Conservation (phyloP, 2,329 filamentous ascomycete genomes). For the Alternaria dauci region DNA sequence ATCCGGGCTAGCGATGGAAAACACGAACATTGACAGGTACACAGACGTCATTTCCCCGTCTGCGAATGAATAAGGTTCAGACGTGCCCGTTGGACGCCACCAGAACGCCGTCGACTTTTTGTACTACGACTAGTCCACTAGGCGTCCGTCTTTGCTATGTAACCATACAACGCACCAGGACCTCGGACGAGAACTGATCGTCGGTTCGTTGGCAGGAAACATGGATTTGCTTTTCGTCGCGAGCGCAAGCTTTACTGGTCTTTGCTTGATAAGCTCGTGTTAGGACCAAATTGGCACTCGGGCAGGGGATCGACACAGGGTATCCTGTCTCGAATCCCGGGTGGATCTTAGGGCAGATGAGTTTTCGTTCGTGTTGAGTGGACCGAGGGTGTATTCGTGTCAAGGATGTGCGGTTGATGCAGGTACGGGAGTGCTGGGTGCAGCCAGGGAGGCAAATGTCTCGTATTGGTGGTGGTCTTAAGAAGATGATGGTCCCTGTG, state of each 20-base stretch:
- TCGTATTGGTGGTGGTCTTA: conserved; percentile 10
- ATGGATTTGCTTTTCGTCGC: conserved; percentile 6
- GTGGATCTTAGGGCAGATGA: conserved; percentile 9
- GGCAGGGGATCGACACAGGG: conserved; percentile 13
- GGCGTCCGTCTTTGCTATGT: neutral
- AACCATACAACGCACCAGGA: neutral
- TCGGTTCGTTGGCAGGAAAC: neutral
- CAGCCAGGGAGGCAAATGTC: neutral
- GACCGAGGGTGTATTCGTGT: neutral
- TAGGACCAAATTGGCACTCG: conserved; percentile 2
- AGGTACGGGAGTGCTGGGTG: conserved; percentile 13
- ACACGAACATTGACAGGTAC: neutral
- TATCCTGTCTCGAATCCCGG: neutral
- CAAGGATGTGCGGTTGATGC: conserved; percentile 9
- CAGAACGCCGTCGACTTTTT: neutral
- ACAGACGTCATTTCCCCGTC: conserved; percentile 6
- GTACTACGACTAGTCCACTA: neutral
- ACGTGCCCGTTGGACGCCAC: neutral
- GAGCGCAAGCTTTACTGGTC: neutral
- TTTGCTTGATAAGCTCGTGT: conserved; percentile 22
- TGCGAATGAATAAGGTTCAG: neutral
- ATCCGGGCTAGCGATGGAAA: neutral
- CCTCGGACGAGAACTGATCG: neutral
- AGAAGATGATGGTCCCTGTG: conserved; percentile 5
- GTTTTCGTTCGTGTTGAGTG: conserved; percentile 14